Base-by-base conservation (phyloP, 345 rosid genomes). In the Schrenkiella parvula region DNA sequence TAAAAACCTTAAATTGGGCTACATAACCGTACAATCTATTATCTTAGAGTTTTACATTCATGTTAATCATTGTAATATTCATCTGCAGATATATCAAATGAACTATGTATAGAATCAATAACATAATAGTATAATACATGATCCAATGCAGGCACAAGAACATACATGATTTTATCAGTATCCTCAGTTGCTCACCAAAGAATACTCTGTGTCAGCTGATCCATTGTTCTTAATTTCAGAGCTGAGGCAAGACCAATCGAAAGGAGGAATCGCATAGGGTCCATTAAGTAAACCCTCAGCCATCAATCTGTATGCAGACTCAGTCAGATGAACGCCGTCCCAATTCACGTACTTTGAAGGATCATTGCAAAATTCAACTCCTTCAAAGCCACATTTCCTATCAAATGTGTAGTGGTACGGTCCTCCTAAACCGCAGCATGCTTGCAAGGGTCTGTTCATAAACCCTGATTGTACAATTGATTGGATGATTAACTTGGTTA, bases 381-480 rank as follows among this genome's bases (percentile, higher is more conserved):
- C 35, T 26, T 23, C 68, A 17, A 12, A 46, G 5, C 81, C 87
- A 72, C 84, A 78, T 0, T 0, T 6, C 10, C 0, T 6, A 1
- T 46, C 39, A 18, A 26, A 2, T 22, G 21, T 75, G 46, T 22
- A 82, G 61, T 81, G 77, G 80, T 83, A 75, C 2, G 46, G 50
- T 43, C 84, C 85, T 59, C 78, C 84, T 6, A 29, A 23, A 32
- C 85, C 87, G 60, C 84, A 84, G 8, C 88, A 84, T 47, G 71
- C 80, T 9, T 15, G 17, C 5, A 80, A 66, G 23, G 79, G 42
- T 21, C 11, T 28, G 0, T 37, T 54, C 14, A 19, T 48, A 19
- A 84, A 77, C 11, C 85, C 85, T 82, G 75, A 6, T 14, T 55
- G 19, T 44, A 53, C 14, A 4, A 48, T 35, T 13, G 17, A 14